phyloP scores from a whole-genome alignment of 805 yeast species.

The Saturnispora hagleri region DNA sequence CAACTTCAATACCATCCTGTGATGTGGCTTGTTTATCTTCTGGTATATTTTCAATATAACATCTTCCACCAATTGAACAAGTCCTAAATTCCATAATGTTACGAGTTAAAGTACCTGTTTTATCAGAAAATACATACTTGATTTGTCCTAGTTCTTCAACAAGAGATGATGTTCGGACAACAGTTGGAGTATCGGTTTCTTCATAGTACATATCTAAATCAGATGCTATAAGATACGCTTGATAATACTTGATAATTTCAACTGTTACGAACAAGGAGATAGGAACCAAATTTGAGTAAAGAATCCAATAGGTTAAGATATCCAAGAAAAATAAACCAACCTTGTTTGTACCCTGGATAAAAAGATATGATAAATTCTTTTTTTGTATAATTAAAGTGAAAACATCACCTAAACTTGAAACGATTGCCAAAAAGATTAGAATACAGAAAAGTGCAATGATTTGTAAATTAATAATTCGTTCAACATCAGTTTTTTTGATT shows the following conservation, averaged over 20 bases:
- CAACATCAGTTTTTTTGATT: slow-evolving; percentile 93
- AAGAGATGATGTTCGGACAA: slow-evolving; percentile 87
- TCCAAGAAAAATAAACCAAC: slow-evolving; percentile 74
- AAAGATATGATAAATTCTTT: slow-evolving; percentile 50
- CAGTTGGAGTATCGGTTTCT: slow-evolving; percentile 86
- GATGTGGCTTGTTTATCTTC: slow-evolving; percentile 71
- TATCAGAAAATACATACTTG: slow-evolving; percentile 91
- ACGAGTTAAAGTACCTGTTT: slow-evolving; percentile 93
- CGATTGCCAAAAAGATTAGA: slow-evolving; percentile 61
- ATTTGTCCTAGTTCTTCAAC: slow-evolving; percentile 98
- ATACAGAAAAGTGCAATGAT: slow-evolving; percentile 81
- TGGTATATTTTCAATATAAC: slow-evolving; percentile 82
- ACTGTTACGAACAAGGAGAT: slow-evolving; percentile 94
- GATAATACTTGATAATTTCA: slow-evolving; percentile 90
- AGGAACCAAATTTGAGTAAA: slow-evolving; percentile 95
- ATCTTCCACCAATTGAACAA: slow-evolving; percentile 85
- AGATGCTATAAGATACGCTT: slow-evolving; percentile 86
- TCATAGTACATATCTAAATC: slow-evolving; percentile 90
- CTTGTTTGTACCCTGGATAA: slow-evolving; percentile 57
- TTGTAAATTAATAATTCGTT: slow-evolving; percentile 86
- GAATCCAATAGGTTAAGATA: slow-evolving; percentile 88
- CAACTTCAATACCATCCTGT: slow-evolving; percentile 74
- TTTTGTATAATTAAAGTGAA: slow-evolving; percentile 51
- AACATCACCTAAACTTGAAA: slow-evolving; percentile 85
- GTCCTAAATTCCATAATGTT: slow-evolving; percentile 95